Conservation (phyloP, 1,284 basidiomycete genomes). For the Polyporus tsugae region DNA sequence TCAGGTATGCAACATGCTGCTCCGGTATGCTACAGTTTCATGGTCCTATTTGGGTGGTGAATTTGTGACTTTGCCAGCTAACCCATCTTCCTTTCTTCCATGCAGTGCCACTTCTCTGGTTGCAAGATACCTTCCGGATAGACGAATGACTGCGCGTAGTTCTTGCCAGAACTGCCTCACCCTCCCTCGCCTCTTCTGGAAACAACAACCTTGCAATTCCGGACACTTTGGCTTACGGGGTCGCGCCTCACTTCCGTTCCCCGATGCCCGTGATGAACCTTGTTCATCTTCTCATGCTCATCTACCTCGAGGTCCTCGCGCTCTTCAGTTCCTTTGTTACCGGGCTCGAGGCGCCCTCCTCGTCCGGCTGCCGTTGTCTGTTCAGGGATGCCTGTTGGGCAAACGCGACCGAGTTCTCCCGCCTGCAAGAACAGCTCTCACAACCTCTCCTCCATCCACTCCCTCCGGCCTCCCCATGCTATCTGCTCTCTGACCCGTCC, state of each 20-base stretch:
- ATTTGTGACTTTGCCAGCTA: not conserved
- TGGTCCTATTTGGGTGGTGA: not conserved
- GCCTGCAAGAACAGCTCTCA: conserved; percentile 46
- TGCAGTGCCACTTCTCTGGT: not conserved
- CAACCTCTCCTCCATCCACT: conserved; percentile 47
- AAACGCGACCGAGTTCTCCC: conserved; percentile 41
- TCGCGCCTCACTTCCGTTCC: conserved; percentile 6
- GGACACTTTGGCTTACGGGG: not conserved
- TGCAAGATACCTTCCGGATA: not conserved
- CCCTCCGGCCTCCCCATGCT: conserved; percentile 49
- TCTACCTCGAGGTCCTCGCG: conserved; percentile 7
- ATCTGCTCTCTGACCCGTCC: conserved; percentile 41
- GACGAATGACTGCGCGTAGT: not conserved
- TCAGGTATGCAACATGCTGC: not conserved
- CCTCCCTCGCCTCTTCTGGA: not conserved
- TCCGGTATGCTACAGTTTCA: not conserved
- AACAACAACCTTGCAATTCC: not conserved
- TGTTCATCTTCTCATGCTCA: not conserved
- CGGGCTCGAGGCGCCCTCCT: not conserved
- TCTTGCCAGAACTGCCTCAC: not conserved
- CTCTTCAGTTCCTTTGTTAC: conserved; percentile 7
- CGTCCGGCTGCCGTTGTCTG: conserved; percentile 35
- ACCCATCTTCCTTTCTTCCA: not conserved
- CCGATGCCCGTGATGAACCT: conserved; percentile 10
- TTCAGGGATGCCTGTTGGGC: conserved; percentile 54